Conservation (phyloP, 129 eudicot genomes). For the Artemisia argyi region DNA sequence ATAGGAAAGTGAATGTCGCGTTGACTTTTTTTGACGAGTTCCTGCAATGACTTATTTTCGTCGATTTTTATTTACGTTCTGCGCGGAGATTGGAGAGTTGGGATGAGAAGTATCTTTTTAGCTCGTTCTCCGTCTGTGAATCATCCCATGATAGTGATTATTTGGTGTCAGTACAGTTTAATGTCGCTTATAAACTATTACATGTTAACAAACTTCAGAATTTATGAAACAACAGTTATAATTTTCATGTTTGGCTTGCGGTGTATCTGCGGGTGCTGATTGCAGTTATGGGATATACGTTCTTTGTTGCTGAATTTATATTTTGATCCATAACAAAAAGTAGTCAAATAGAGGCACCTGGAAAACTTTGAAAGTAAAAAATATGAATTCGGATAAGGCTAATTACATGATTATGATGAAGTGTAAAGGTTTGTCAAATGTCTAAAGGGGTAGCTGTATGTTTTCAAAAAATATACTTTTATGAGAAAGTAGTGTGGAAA, state of each 20-base stretch:
- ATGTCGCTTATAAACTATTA: conserved; percentile 16
- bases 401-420: not conserved
- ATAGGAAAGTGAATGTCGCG: conserved; percentile 3
- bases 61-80: conserved; percentile 5
- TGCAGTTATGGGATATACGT: not conserved
- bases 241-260: not conserved
- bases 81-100: not conserved
- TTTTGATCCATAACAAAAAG: not conserved
- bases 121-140: conserved; percentile 26
- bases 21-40: conserved; percentile 9
- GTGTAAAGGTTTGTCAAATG: not conserved
- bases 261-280: not conserved
- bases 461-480: too few relatives aligned
- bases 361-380: not conserved
- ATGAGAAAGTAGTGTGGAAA: too few relatives aligned
- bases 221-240: conserved; percentile 17
- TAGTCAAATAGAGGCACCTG: not conserved
- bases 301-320: not conserved
- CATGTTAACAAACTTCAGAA: conserved; percentile 28
- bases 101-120: conserved; percentile 15
- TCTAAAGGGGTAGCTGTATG: not conserved
- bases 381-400: not conserved
- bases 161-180: conserved; percentile 29
- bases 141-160: conserved; percentile 29
- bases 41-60: conserved; percentile 26